Evolutionary conservation across 2,329 filamentous ascomycete genomes (phyloP).

Genomic region (Aureobasidium sp.): DNA sequence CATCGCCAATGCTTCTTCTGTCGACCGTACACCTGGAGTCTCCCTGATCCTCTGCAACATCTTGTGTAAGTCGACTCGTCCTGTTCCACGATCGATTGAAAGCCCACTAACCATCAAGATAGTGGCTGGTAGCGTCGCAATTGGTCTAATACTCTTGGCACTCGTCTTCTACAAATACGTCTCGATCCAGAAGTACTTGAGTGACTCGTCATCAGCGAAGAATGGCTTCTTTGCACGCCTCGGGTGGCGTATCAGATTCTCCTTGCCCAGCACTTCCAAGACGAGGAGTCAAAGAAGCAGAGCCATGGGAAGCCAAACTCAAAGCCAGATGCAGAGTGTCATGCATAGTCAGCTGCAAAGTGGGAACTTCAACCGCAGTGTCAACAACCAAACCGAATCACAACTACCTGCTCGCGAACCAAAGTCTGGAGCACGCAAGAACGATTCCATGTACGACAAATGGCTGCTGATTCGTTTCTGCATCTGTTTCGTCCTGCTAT

Average conservation of each 20-base stretch:
- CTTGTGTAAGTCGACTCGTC: not conserved
- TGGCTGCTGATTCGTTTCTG: slow-evolving; percentile 17
- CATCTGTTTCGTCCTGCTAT: slow-evolving; percentile 14
- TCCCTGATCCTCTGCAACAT: slow-evolving; percentile 1
- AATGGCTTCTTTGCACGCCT: not conserved
- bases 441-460: slow-evolving; percentile 5
- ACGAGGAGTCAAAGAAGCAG: not conserved
- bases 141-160: not conserved
- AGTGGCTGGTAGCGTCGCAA: slow-evolving; percentile 1
- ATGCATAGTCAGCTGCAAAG: not conserved
- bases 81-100: no score
- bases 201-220: not conserved
- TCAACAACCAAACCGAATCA: not conserved
- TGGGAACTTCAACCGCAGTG: not conserved
- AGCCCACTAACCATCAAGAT: not conserved
- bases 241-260: slow-evolving; percentile 7
- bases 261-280: not conserved
- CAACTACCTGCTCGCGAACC: not conserved
- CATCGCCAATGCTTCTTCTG: not conserved
- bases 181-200: slow-evolving; percentile 1
- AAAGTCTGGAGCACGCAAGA: not conserved
- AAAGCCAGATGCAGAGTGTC: not conserved
- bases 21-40: not conserved
- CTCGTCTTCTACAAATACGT: slow-evolving; percentile 11
- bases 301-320: not conserved